Evolutionary conservation across 2,329 filamentous ascomycete species (phyloP), one percentile per base, ranked within the genome.

Genomic region (Chaetomium globosum): DNA sequence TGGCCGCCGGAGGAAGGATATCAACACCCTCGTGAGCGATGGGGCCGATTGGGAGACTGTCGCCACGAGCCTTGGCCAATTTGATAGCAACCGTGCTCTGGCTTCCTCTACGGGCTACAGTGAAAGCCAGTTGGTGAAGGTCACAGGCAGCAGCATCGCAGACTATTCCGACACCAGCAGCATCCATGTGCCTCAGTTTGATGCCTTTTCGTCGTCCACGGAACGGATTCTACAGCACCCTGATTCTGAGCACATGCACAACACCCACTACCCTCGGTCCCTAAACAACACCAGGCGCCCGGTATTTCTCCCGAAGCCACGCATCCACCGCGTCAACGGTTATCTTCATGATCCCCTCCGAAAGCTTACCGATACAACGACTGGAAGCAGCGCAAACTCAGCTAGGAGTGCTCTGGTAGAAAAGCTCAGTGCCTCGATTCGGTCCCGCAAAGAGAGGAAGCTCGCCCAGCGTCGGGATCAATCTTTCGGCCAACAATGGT

Each of bases 11-110:
- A 55, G 48, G 19, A 43, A 60, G 9, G 26, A 63, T 19, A 19
- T 52, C 4, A 19, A 61, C 23, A 67, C 65, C 33, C 21, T 65
- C 19, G 55, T 63, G 59, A 75, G 73, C 46, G 77, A 78, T 31
- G 70, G 70, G 1, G 77, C 76, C n/a, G 74, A 76, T 26, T 80
- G 78, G 79, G 74, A 78, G 39, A 80, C 79, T 0, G 76, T 79
- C 7, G 71, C 70, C 19, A 76, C 75, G 13, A 77, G 73, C 7
- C 74, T 74, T 7, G 67, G 61, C 26, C 74, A 69, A 5, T 71
- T 72, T 12, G 71, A 69, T 36, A 73, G 71, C 64, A 68, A 72
- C 36, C 70, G 65, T 43, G 69, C 69, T 23, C 65, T 65, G 60
- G 67, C 68, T 26, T 71, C 70, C 12, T 68, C 65, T 21, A 53